phyloP scores from a whole-genome alignment of 306 rosid species.

The Cucurbita moschata region DNA sequence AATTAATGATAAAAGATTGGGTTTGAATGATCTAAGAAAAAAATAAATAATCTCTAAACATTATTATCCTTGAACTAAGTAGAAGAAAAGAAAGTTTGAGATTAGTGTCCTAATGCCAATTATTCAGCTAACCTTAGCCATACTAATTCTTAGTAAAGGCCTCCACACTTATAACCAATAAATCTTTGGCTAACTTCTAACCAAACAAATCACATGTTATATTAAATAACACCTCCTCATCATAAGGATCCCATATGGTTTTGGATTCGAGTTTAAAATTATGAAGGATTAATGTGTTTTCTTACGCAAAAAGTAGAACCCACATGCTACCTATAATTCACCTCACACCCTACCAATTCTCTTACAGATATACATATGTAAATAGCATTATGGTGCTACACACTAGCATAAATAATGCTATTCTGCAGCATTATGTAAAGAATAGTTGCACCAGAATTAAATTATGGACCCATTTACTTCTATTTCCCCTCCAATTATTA shows the following conservation, averaged over 20 bases:
- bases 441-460: slow-evolving; percentile 5
- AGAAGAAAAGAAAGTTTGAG: background rate
- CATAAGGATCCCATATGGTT: background rate
- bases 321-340: too few relatives aligned
- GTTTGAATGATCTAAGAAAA: background rate
- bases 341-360: too few relatives aligned
- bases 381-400: slow-evolving; percentile 1
- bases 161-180: background rate
- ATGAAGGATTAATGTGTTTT: background rate
- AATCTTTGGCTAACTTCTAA: background rate
- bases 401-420: background rate
- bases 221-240: background rate
- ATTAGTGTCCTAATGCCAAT: background rate
- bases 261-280: background rate
- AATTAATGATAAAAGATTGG: background rate
- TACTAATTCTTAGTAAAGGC: background rate
- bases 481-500: slow-evolving; percentile 2
- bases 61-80: background rate
- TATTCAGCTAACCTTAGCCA: background rate
- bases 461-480: background rate
- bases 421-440: background rate
- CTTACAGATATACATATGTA: too few relatives aligned
- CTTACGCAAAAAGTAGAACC: background rate
- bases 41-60: background rate
- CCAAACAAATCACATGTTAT: background rate